These are phyloP conservation scores for Scolecobasidium constrictum DNA, from an alignment of 2,329 filamentous ascomycete genomes.

Conservation along the genomic window DNA sequence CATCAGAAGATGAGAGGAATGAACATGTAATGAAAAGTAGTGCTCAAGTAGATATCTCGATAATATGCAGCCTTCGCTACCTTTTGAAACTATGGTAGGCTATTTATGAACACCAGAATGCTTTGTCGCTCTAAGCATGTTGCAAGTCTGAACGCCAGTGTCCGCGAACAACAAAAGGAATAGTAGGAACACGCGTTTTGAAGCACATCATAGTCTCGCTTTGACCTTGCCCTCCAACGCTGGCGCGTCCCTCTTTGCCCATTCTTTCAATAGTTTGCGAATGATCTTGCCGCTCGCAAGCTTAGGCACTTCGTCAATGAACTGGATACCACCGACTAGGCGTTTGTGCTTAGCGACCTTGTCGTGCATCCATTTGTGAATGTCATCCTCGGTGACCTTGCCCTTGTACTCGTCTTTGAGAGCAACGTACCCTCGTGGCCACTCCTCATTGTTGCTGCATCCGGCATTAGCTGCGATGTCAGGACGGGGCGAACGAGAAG, in stretches of 20 bases:
- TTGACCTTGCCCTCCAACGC: constrained; percentile 9
- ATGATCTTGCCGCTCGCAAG: constrained; percentile 48
- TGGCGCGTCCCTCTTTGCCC: constrained; percentile 42
- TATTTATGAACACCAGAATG: too few species aligned
- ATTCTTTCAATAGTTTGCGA: constrained; percentile 44
- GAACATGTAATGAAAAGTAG: too few species aligned
- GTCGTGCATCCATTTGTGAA: constrained; percentile 27
- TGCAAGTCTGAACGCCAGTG: too few species aligned
- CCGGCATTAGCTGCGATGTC: not conserved
- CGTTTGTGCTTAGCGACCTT: constrained; percentile 43
- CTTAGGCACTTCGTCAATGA: constrained; percentile 47
- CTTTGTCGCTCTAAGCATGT: too few species aligned
- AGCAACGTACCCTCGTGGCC: constrained; percentile 42
- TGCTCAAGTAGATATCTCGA: too few species aligned
- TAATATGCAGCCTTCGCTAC: too few species aligned
- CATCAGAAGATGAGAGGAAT: too few species aligned
- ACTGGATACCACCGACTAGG: constrained; percentile 40
- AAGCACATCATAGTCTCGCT: constrained; percentile 10
- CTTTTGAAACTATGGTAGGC: too few species aligned
- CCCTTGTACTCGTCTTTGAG: constrained; percentile 35
- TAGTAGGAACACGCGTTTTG: too few species aligned
- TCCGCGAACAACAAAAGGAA: too few species aligned
- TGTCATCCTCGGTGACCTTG: constrained; percentile 18
- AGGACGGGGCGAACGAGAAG: not conserved
- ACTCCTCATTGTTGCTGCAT: constrained; percentile 35